A percentile compares a stretch with the other conserved stretches of the same genome.
These are phyloP conservation scores for Carex myosuroides DNA, from an alignment of 176 grass and related monocot genomes.

Conservation along the genomic window DNA sequence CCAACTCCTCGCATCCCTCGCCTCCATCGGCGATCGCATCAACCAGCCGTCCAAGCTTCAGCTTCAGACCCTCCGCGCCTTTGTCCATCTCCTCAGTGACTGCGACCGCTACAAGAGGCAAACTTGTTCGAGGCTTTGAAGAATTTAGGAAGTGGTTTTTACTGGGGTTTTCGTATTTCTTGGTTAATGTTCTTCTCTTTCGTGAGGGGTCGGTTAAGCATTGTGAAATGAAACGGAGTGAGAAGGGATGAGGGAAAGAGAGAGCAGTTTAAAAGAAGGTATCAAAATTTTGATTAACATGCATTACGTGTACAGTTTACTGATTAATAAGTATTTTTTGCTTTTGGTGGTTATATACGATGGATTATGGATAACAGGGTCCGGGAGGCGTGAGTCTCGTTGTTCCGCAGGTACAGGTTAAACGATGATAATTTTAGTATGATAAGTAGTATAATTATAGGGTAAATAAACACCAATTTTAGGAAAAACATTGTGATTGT, in stretches of 20 bases:
- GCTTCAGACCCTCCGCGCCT: slow-evolving; percentile 30
- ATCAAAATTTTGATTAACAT: not conserved
- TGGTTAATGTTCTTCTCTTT: not conserved
- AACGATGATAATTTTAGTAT: not conserved
- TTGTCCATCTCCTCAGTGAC: slow-evolving; percentile 24
- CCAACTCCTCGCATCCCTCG: slow-evolving; percentile 15
- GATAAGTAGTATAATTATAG: too few relatives aligned
- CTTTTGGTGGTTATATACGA: not conserved
- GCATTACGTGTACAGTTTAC: slow-evolving; percentile 5
- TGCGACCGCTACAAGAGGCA: not conserved
- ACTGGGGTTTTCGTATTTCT: not conserved
- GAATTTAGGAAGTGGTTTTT: not conserved
- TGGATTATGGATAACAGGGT: not conserved
- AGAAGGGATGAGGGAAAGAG: not conserved
- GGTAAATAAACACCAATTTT: too few relatives aligned
- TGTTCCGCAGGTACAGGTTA: slow-evolving; percentile 2
- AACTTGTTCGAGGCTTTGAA: not conserved
- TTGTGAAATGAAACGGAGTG: not conserved
- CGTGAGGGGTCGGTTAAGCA: not conserved
- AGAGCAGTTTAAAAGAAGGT: slow-evolving; percentile 9
- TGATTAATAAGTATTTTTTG: slow-evolving; percentile 8
- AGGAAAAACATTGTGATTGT: too few relatives aligned
- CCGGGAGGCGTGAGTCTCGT: not conserved
- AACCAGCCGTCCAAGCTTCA: slow-evolving; percentile 36
- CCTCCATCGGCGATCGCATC: slow-evolving; percentile 23